These are phyloP conservation scores for Sporobolomyces phaffii DNA, from an alignment of 768 basidiomycete species.

Conservation along the genomic window DNA sequence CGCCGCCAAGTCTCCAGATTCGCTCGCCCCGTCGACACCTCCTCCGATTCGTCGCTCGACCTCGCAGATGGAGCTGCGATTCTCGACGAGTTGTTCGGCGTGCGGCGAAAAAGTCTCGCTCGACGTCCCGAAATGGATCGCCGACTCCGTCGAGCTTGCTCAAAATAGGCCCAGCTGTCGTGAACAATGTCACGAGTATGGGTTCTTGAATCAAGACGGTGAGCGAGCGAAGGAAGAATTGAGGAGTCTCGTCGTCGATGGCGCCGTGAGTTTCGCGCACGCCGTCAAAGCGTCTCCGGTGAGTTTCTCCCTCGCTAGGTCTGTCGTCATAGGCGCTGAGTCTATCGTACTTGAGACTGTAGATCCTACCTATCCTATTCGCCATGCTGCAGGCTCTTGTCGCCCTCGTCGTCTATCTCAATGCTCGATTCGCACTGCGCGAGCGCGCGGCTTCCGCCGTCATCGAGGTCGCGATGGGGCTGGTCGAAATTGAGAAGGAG, in stretches of 20 bases:
- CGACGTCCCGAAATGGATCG: slow-evolving; percentile 16
- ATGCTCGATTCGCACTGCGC: slow-evolving; percentile 13
- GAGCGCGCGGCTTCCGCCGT: neutral
- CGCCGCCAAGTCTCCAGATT: neutral
- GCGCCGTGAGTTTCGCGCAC: neutral
- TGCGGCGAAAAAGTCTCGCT: slow-evolving; percentile 15
- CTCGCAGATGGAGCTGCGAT: neutral
- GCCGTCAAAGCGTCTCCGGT: slow-evolving; percentile 18
- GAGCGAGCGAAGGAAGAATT: neutral
- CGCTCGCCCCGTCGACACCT: neutral
- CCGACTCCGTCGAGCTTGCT: slow-evolving; percentile 6
- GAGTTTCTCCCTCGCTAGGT: neutral
- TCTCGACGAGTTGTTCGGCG: neutral
- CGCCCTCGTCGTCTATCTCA: slow-evolving; percentile 18
- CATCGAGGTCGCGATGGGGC: slow-evolving; percentile 2
- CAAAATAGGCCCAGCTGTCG: neutral
- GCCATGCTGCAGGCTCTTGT: neutral
- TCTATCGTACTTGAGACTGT: neutral
- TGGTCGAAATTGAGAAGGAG: slow-evolving; percentile 27
- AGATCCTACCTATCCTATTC: slow-evolving; percentile 10
- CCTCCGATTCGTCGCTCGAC: neutral
- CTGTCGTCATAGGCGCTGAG: neutral
- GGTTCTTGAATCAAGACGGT: neutral
- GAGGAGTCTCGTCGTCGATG: neutral
- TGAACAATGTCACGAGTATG: neutral